phyloP scores from a whole-genome alignment of 139 green algal genomes.

The Picochlorum sp. region DNA sequence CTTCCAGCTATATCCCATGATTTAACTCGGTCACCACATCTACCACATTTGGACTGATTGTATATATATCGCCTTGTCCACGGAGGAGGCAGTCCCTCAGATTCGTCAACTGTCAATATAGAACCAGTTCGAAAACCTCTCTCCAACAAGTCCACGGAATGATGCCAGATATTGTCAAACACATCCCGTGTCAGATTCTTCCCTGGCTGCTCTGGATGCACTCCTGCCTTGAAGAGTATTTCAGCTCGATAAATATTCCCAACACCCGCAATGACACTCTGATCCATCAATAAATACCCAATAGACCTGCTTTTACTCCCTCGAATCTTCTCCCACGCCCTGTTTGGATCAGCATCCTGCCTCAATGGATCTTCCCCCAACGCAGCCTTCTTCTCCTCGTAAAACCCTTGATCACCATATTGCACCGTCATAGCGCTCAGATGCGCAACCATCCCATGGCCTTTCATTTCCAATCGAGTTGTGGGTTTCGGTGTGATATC shows the following conservation, averaged over 20 bases:
- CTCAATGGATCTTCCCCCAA: slow-evolving; percentile 72
- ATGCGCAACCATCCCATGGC: slow-evolving; percentile 39
- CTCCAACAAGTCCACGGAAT: slow-evolving; percentile 60
- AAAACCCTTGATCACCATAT: slow-evolving; percentile 45
- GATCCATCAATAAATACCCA: slow-evolving; percentile 77
- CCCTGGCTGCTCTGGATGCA: slow-evolving; percentile 72
- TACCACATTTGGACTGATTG: slow-evolving; percentile 66
- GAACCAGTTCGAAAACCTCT: slow-evolving; percentile 60
- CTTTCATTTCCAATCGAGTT: slow-evolving; percentile 38
- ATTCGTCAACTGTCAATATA: slow-evolving; percentile 81
- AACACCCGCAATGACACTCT: slow-evolving; percentile 63
- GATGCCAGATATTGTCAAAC: slow-evolving; percentile 54
- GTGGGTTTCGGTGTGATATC: slow-evolving; percentile 34
- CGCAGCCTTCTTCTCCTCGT: slow-evolving; percentile 36
- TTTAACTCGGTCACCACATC: slow-evolving; percentile 45
- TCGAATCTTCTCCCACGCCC: slow-evolving; percentile 32
- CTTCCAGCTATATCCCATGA: slow-evolving; percentile 69
- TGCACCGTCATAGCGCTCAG: slow-evolving; percentile 75
- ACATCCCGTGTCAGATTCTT: slow-evolving; percentile 32
- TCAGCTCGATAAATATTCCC: slow-evolving; percentile 89
- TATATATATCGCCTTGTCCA: slow-evolving; percentile 69
- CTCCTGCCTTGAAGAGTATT: slow-evolving; percentile 43
- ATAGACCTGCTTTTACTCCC: slow-evolving; percentile 48
- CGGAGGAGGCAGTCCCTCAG: slow-evolving; percentile 64
- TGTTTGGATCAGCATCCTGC: slow-evolving; percentile 37